phyloP scores from a whole-genome alignment of 148 eudicot genomes.

The Silene conica region DNA sequence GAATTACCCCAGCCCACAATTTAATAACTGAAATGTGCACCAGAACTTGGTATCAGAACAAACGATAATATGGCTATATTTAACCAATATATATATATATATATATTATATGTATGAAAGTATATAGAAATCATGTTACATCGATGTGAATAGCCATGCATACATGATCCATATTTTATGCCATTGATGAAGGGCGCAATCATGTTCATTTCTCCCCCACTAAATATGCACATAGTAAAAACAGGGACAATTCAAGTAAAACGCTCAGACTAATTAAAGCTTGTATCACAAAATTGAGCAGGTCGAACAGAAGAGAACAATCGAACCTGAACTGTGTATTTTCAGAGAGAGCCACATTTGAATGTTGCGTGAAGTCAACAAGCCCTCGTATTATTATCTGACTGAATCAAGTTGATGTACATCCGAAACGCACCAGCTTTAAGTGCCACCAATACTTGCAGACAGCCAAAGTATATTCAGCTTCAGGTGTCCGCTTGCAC shows the following conservation, averaged over 20 bases:
- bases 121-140: background rate
- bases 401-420: conserved; percentile 33
- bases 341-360: background rate
- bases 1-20: no score
- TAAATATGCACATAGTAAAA: background rate
- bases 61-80: no score
- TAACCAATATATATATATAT: no score
- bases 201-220: background rate
- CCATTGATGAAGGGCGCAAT: background rate
- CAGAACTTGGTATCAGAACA: no score
- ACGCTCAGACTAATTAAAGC: background rate
- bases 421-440: conserved; percentile 85
- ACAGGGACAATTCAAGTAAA: background rate
- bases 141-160: background rate
- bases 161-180: background rate
- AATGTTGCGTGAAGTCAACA: background rate
- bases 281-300: conserved; percentile 3
- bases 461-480: background rate
- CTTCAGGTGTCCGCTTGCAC: conserved; percentile 82
- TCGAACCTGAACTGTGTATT: conserved; percentile 1
- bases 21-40: no score
- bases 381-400: conserved; percentile 30
- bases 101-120: no score
- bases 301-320: background rate
- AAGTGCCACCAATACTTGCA: conserved; percentile 72